Evolutionary conservation across 129 eudicot genomes (phyloP).

Genomic region (Arctium lappa): DNA sequence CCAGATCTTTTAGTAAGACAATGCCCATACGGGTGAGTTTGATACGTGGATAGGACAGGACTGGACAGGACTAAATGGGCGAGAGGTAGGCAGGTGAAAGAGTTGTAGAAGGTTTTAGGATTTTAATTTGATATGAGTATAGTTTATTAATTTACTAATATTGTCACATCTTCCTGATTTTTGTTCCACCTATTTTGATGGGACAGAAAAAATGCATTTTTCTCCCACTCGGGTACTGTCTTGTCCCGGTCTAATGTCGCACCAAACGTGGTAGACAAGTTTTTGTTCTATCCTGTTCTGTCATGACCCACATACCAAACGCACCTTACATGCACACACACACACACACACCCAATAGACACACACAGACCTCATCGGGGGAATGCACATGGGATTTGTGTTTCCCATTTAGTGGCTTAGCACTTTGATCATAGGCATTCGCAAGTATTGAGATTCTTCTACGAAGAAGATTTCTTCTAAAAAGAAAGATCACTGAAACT

Average conservation of each 20-base stretch:
- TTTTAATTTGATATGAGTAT: not conserved
- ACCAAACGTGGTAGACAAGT: not conserved
- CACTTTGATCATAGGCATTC: slow-evolving; percentile 82
- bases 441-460: slow-evolving; percentile 89
- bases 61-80: not conserved
- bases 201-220: not conserved
- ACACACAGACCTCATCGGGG: slow-evolving; percentile 62
- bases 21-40: not conserved
- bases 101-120: no score
- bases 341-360: slow-evolving; percentile 4
- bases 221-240: not conserved
- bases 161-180: no score
- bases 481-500: slow-evolving; percentile 77
- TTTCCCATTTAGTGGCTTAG: slow-evolving; percentile 79
- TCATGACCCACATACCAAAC: not conserved
- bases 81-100: no score
- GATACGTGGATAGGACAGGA: not conserved
- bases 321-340: not conserved
- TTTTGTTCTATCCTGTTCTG: not conserved
- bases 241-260: not conserved
- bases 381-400: slow-evolving; percentile 97
- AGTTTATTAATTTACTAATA: not conserved
- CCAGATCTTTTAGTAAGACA: slow-evolving; percentile 1
- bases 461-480: slow-evolving; percentile 89
- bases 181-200: not conserved